Conservation (phyloP, 2,329 filamentous ascomycete species). For the Dendryphion nanum region DNA sequence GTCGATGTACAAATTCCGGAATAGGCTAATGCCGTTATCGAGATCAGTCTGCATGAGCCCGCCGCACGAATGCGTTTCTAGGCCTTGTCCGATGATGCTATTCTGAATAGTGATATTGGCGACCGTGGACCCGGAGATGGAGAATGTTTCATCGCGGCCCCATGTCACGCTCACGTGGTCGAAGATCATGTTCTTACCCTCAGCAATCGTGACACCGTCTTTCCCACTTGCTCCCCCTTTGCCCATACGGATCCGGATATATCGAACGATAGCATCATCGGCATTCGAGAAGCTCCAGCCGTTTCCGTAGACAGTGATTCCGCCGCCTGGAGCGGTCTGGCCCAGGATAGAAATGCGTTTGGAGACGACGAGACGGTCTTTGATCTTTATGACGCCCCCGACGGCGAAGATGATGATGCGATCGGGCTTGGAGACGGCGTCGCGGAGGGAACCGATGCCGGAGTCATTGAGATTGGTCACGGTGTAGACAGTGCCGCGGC, state of each 20-base stretch:
- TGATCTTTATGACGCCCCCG: conserved; percentile 52
- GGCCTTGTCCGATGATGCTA: conserved; percentile 54
- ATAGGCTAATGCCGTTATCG: conserved; percentile 49
- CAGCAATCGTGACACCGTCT: conserved; percentile 54
- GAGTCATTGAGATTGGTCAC: conserved; percentile 51
- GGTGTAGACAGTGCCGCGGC: conserved; percentile 48
- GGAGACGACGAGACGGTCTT: conserved; percentile 47
- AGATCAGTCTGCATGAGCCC: conserved; percentile 51
- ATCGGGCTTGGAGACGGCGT: conserved; percentile 49
- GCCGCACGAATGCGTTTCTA: conserved; percentile 55
- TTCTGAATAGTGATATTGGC: conserved; percentile 53
- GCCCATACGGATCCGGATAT: conserved; percentile 57
- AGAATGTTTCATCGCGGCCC: conserved; percentile 58
- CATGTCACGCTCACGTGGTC: conserved; percentile 56
- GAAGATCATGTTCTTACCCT: conserved; percentile 56
- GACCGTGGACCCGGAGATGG: conserved; percentile 47
- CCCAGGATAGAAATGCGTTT: conserved; percentile 52
- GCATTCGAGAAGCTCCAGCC: conserved; percentile 54
- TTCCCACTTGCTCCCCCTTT: conserved; percentile 52
- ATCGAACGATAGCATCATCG: conserved; percentile 52
- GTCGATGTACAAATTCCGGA: conserved; percentile 57
- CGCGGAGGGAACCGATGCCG: conserved; percentile 51
- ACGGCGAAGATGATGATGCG: conserved; percentile 53
- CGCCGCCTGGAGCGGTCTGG: conserved; percentile 51
- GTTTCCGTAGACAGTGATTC: conserved; percentile 56